Percentiles rank a stretch among this genome's conserved stretches.
Conservation (phyloP, 345 rosid species). For the Pseudoturritis turrita region DNA sequence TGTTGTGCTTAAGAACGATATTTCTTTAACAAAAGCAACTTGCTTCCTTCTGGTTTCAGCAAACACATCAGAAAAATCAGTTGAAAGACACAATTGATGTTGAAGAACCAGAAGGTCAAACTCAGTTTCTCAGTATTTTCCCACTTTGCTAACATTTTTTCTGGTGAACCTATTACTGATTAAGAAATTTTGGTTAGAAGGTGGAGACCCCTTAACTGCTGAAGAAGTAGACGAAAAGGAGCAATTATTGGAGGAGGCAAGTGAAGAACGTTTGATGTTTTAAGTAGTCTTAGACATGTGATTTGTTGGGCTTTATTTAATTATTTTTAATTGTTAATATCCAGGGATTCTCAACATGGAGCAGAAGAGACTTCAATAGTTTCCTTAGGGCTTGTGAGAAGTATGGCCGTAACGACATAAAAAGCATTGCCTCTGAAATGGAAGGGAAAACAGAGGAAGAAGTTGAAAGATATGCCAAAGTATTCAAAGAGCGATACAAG, state of each 20-base stretch:
- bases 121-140: slow-evolving; percentile 8
- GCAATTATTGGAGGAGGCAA: slow-evolving; percentile 77
- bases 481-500: slow-evolving; percentile 85
- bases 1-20: background rate
- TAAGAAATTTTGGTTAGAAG: slow-evolving; percentile 39
- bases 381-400: slow-evolving; percentile 96
- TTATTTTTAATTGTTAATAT: slow-evolving; percentile 5
- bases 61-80: slow-evolving; percentile 98
- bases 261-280: slow-evolving; percentile 11
- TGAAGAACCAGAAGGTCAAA: slow-evolving; percentile 93
- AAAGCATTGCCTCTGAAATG: slow-evolving; percentile 86
- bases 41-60: slow-evolving; percentile 43
- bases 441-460: slow-evolving; percentile 95
- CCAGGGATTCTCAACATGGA: slow-evolving; percentile 99
- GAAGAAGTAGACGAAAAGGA: slow-evolving; percentile 99
- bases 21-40: background rate
- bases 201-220: slow-evolving; percentile 91
- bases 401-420: slow-evolving; percentile 93
- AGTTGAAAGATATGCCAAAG: slow-evolving; percentile 90
- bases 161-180: slow-evolving; percentile 16
- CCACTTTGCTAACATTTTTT: background rate
- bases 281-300: background rate
- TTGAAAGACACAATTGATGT: slow-evolving; percentile 89
- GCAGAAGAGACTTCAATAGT: slow-evolving; percentile 91
- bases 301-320: background rate